These are phyloP conservation scores for Ceratocystiopsis minuta DNA, from an alignment of 2,329 filamentous ascomycete species.

Conservation along the genomic window DNA sequence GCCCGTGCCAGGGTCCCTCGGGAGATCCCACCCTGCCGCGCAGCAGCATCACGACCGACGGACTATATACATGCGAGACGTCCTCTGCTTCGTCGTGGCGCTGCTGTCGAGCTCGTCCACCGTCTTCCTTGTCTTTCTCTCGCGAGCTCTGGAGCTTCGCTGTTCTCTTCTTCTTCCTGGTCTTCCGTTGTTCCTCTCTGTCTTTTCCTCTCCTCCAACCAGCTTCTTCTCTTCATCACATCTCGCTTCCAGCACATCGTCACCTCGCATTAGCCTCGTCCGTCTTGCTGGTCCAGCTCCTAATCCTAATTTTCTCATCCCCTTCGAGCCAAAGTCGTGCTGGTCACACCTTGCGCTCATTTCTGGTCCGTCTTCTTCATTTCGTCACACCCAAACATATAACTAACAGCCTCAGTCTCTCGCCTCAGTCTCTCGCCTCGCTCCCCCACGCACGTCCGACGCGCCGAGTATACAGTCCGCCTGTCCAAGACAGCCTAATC, in stretches of 20 bases:
- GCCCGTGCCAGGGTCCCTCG: background rate
- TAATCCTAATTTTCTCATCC: background rate
- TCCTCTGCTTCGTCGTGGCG: background rate
- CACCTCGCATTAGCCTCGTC: background rate
- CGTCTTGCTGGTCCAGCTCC: background rate
- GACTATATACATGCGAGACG: no score
- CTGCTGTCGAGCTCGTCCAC: no score
- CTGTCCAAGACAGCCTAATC: no score
- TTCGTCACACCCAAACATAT: no score
- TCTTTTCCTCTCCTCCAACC: background rate
- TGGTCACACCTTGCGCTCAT: no score
- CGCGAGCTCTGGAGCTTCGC: slow-evolving; percentile 8
- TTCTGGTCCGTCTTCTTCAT: background rate
- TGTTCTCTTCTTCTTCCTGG: background rate
- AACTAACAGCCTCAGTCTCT: no score
- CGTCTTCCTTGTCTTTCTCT: background rate
- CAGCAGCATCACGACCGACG: background rate
- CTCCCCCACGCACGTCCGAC: no score
- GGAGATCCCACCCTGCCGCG: no score
- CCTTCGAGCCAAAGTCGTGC: background rate
- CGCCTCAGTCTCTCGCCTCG: no score
- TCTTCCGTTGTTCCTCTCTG: background rate
- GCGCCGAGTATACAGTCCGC: no score
- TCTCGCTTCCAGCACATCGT: background rate
- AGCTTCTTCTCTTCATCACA: background rate